phyloP scores from a whole-genome alignment of 805 yeast species.

The Saccharomycopsis amapae region DNA sequence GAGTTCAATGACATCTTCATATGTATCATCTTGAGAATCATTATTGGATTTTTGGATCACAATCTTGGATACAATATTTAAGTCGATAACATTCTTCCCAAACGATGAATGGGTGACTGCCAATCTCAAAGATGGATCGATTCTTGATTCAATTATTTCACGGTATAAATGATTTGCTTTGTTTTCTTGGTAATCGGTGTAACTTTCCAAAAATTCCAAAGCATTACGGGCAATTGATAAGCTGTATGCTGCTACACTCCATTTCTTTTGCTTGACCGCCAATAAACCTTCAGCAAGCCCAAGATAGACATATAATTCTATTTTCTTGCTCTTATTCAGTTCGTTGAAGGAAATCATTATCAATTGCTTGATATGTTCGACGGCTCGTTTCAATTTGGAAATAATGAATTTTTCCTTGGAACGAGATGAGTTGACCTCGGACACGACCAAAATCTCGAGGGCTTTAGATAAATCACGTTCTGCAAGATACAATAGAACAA shows the following conservation, averaged over 20 bases:
- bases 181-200: constrained; percentile 22
- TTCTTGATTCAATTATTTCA: constrained; percentile 48
- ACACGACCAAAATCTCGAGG: constrained; percentile 48
- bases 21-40: constrained; percentile 19
- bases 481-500: constrained; percentile 53
- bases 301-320: constrained; percentile 31
- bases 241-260: constrained; percentile 44
- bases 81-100: constrained; percentile 24
- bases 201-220: constrained; percentile 44
- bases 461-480: constrained; percentile 75
- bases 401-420: constrained; percentile 43
- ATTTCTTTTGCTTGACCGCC: constrained; percentile 46
- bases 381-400: constrained; percentile 64
- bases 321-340: constrained; percentile 1
- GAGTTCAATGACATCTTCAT: constrained; percentile 33
- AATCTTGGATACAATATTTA: constrained; percentile 21
- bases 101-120: constrained; percentile 36
- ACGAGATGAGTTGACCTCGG: constrained; percentile 46
- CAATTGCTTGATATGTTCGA: constrained; percentile 38
- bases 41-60: constrained; percentile 27
- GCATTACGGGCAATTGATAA: constrained; percentile 57
- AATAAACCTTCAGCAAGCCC: constrained; percentile 49
- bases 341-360: constrained; percentile 17
- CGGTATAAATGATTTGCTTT: constrained; percentile 33
- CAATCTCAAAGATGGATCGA: constrained; percentile 61